These are phyloP conservation scores for Zalerion maritima DNA, from an alignment of 495 filamentous ascomycete genomes.

Conservation along the genomic window DNA sequence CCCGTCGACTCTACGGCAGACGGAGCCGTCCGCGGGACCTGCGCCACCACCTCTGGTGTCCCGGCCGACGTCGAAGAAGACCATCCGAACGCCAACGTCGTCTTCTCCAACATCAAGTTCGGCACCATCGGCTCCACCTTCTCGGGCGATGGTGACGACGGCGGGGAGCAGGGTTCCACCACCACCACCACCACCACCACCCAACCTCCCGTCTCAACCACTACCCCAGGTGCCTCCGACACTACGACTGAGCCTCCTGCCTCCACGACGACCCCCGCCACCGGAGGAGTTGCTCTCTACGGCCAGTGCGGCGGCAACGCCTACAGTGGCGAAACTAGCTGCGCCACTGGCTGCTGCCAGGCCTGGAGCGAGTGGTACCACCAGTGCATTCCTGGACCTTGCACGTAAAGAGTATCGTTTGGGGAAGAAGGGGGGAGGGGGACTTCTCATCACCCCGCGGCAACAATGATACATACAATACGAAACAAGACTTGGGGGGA, in stretches of 20 bases:
- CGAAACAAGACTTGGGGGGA: no score
- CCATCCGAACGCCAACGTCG: slow-evolving; percentile 36
- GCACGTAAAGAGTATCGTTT: no score
- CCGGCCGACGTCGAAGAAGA: slow-evolving; percentile 35
- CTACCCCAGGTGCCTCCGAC: background rate
- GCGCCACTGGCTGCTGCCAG: no score
- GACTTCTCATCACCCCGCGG: no score
- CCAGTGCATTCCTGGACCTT: no score
- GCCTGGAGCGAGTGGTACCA: no score
- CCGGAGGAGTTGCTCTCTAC: slow-evolving; percentile 12
- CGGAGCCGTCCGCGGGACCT: slow-evolving; percentile 49
- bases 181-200: slow-evolving; percentile 6
- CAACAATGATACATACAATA: no score
- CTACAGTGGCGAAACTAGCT: slow-evolving; percentile 24
- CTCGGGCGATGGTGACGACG: slow-evolving; percentile 7
- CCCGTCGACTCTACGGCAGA: slow-evolving; percentile 39
- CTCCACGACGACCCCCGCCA: slow-evolving; percentile 6
- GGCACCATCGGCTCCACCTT: slow-evolving; percentile 50
- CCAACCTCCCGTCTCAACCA: background rate
- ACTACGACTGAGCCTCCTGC: background rate
- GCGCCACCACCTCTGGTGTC: slow-evolving; percentile 37
- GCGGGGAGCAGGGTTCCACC: no score
- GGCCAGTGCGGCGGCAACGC: slow-evolving; percentile 33
- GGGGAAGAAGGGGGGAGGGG: no score
- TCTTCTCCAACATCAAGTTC: slow-evolving; percentile 54